Base-by-base conservation (phyloP, 176 grass and related monocot species). In the Triticum urartu region DNA sequence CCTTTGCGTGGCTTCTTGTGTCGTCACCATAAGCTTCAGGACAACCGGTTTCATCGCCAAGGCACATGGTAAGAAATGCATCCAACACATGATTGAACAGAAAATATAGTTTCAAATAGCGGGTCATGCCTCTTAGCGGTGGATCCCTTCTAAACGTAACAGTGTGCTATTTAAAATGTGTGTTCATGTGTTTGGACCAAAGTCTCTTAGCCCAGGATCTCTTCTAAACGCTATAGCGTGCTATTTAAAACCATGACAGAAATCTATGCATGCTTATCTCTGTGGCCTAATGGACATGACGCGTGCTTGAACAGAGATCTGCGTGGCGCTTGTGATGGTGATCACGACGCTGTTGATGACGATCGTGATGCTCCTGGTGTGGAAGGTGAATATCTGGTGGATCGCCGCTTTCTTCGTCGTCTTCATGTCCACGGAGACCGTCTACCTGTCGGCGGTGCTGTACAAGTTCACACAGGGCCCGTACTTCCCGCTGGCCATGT, bases 321-420 rank as follows among this genome's bases (percentile, higher is more conserved):
- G 86, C 1, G 94, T 95, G 24, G 82, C 83, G 10, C 87, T 91
- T 78, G 94, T 93, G 24, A 95, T 95, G 91, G 25, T 84, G 1
- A 91, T 95, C 68, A 89, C 91, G 3, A 91, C 94, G 11, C 35
- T 89, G 0, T 5, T 95, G 40, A 86, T 95, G 84, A 91, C 84
- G 3, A 77, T 95, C 45, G 80, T 93, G 32, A 95, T 95, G 94
- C 64, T 95, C 3, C 67, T 93, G 0, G 90, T 95, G 38, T 95
- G 91, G 91, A 85, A 86, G 59, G 68, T 88, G 6, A 89, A 72
- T 25, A 89, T 93, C 13, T 86, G 62, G 78, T 91, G 89, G 87
- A 88, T 97, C 13, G 64, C 62, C 4, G 3, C 84, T 2, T 97
- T 93, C 85, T 86, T 97, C 7, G 3, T n/a, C 0, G 43, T 97